These are phyloP conservation scores for Phoma sp. DNA, from an alignment of 2,329 filamentous ascomycete species.

Conservation along the genomic window DNA sequence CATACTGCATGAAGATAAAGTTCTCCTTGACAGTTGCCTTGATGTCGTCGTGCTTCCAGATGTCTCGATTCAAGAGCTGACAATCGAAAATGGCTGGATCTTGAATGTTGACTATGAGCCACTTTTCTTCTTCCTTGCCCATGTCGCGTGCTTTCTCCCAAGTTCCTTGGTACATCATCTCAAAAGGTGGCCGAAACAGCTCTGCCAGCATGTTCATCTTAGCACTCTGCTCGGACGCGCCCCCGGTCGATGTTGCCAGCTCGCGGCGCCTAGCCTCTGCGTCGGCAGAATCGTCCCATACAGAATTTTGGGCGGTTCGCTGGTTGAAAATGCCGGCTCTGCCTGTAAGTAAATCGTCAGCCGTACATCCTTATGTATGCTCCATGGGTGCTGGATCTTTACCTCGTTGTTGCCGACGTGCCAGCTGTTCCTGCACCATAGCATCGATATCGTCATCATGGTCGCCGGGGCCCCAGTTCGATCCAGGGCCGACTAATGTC, in stretches of 20 bases:
- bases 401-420: slow-evolving; percentile 51
- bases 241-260: slow-evolving; percentile 67
- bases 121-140: slow-evolving; percentile 88
- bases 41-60: slow-evolving; percentile 89
- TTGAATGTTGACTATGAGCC: slow-evolving; percentile 95
- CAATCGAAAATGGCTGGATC: slow-evolving; percentile 93
- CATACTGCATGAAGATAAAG: slow-evolving; percentile 95
- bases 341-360: slow-evolving; percentile 29
- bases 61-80: slow-evolving; percentile 89
- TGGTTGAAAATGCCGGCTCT: slow-evolving; percentile 74
- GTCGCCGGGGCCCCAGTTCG: slow-evolving; percentile 55
- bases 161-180: slow-evolving; percentile 78
- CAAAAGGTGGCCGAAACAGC: slow-evolving; percentile 89
- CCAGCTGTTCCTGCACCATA: slow-evolving; percentile 69
- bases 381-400: slow-evolving; percentile 25
- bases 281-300: slow-evolving; percentile 63
- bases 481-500: slow-evolving; percentile 79
- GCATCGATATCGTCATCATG: slow-evolving; percentile 63
- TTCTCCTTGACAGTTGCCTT: slow-evolving; percentile 84
- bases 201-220: slow-evolving; percentile 84
- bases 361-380: slow-evolving; percentile 4
- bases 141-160: slow-evolving; percentile 85
- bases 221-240: slow-evolving; percentile 67
- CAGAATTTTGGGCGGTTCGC: slow-evolving; percentile 58
- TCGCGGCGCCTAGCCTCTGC: slow-evolving; percentile 56